Percentiles rank a stretch among this genome's conserved stretches.
Conservation (phyloP, 2,329 filamentous ascomycete genomes). For the Alternaria atra region DNA sequence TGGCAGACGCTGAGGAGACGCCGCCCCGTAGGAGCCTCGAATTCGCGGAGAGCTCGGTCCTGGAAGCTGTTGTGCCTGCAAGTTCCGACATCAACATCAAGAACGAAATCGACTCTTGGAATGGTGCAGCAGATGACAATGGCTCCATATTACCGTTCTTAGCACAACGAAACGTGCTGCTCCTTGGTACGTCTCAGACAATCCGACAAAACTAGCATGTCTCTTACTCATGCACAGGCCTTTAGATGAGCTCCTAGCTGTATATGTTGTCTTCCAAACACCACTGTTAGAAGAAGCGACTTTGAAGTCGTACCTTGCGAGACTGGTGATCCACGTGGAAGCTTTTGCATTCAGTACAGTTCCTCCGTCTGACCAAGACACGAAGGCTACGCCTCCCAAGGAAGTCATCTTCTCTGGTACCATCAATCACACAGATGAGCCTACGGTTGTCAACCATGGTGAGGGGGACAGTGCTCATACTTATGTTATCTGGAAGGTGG, state of each 20-base stretch:
- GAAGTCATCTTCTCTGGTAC: constrained; percentile 67
- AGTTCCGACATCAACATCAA: constrained; percentile 49
- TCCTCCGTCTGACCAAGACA: constrained; percentile 54
- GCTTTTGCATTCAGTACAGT: constrained; percentile 66
- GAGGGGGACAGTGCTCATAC: constrained; percentile 34
- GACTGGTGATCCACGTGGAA: constrained; percentile 73
- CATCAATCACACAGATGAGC: constrained; percentile 45
- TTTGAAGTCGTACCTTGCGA: constrained; percentile 67
- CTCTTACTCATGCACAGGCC: constrained; percentile 62
- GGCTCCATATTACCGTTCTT: constrained; percentile 64
- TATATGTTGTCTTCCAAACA: constrained; percentile 74
- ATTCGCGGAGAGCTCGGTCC: constrained; percentile 50
- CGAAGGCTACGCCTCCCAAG: constrained; percentile 45
- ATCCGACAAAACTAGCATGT: constrained; percentile 51
- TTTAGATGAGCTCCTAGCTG: constrained; percentile 75
- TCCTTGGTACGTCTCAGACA: constrained; percentile 69
- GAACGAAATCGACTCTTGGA: constrained; percentile 54
- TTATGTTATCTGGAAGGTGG: constrained; percentile 52
- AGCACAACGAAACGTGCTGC: constrained; percentile 69
- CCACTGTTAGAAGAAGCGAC: constrained; percentile 66
- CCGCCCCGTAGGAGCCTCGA: constrained; percentile 46
- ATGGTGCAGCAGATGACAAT: constrained; percentile 57
- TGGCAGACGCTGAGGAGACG: constrained; percentile 31
- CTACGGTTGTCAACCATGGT: constrained; percentile 42
- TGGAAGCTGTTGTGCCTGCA: constrained; percentile 52